phyloP scores from a whole-genome alignment of 495 filamentous ascomycete genomes.

The Xylaria nigripes region DNA sequence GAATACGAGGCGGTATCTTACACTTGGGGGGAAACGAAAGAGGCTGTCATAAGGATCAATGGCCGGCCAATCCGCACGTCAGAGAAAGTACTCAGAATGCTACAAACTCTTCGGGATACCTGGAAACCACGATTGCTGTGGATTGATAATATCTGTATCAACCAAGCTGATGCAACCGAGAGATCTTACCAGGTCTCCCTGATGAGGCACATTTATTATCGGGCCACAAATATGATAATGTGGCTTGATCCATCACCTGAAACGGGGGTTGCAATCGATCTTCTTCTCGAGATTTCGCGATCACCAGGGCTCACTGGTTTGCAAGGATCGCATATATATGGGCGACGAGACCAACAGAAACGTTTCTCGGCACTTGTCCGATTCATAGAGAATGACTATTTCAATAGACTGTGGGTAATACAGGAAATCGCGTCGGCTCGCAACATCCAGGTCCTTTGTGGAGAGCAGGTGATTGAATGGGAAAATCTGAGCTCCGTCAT shows the following conservation, averaged over 20 bases:
- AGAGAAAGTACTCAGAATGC: slow-evolving; percentile 1
- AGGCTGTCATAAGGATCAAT: neutral
- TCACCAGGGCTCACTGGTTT: neutral
- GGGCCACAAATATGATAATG: slow-evolving; percentile 19
- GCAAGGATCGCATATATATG: slow-evolving; percentile 2
- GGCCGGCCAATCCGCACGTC: slow-evolving; percentile 2
- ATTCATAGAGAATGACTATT: slow-evolving; percentile 10
- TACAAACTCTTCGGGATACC: neutral
- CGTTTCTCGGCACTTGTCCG: slow-evolving; percentile 3
- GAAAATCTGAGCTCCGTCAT: slow-evolving; percentile 2
- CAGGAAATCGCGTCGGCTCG: slow-evolving; percentile 7
- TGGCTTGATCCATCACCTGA: slow-evolving; percentile 26
- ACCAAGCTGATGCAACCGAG: slow-evolving; percentile 26
- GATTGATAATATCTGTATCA: slow-evolving; percentile 34
- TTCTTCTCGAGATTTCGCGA: slow-evolving; percentile 1
- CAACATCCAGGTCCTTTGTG: neutral
- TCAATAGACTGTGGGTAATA: slow-evolving; percentile 5
- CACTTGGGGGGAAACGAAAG: slow-evolving; percentile 18
- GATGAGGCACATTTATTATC: slow-evolving; percentile 29
- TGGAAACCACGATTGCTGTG: slow-evolving; percentile 15
- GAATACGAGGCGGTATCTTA: slow-evolving; percentile 24
- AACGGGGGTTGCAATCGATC: slow-evolving; percentile 1
- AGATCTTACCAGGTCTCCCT: slow-evolving; percentile 25
- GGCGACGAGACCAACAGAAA: neutral
- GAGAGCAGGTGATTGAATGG: slow-evolving; percentile 1